Evolutionary conservation across 129 eudicot genomes (phyloP).

Genomic region (sunflower (Helianthus annuus)): DNA sequence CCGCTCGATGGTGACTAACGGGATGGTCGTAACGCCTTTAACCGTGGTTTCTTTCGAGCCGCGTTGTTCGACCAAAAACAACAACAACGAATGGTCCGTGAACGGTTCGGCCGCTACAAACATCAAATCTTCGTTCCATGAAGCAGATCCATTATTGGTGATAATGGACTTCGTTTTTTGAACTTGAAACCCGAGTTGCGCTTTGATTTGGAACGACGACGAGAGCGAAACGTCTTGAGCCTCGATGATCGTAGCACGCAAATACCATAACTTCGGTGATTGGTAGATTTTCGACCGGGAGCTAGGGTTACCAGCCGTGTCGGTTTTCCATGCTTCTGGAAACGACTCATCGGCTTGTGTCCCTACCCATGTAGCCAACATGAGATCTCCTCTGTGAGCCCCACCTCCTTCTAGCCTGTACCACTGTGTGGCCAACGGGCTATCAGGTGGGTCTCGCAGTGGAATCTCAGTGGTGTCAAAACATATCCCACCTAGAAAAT

Average conservation of each 20-base stretch:
- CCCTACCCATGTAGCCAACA: constrained; percentile 98
- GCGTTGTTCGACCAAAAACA: constrained; percentile 58
- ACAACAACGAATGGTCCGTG: constrained; percentile 44
- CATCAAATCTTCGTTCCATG: constrained; percentile 86
- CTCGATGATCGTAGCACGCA: constrained; percentile 66
- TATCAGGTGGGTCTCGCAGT: constrained; percentile 91
- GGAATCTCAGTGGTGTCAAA: constrained; percentile 87
- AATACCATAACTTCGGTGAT: constrained; percentile 91
- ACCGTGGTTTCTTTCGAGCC: constrained; percentile 50
- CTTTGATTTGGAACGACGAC: constrained; percentile 61
- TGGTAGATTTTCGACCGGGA: constrained; percentile 75
- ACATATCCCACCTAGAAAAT: constrained; percentile 87
- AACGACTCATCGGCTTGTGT: constrained; percentile 98
- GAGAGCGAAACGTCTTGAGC: constrained; percentile 66
- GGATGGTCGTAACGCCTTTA: constrained; percentile 56
- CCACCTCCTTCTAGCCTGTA: constrained; percentile 94
- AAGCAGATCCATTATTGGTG: constrained; percentile 58
- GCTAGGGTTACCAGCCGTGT: constrained; percentile 63
- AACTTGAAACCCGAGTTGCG: constrained; percentile 78
- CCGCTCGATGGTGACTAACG: constrained; percentile 77
- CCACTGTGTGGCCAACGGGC: constrained; percentile 99
- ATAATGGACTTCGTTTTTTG: constrained; percentile 56
- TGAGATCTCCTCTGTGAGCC: constrained; percentile 75
- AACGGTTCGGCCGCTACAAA: constrained; percentile 96
- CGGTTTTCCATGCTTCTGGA: constrained; percentile 94